These are phyloP conservation scores for Oenanthe sinensis DNA, from an alignment of 129 eudicot species.

Conservation along the genomic window DNA sequence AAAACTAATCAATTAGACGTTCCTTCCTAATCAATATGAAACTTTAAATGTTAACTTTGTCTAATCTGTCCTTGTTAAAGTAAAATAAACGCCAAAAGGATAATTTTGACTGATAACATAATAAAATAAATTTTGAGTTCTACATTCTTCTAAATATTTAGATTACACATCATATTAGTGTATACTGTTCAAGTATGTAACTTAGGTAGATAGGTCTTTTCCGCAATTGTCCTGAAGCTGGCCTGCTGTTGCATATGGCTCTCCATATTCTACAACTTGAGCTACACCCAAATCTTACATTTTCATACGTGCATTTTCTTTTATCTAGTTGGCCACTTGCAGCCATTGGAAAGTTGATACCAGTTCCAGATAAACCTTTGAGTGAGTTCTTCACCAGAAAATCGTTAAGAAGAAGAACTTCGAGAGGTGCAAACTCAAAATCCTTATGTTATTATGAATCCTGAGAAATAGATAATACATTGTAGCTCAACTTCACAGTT, in stretches of 20 bases:
- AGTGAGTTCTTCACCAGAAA: slow-evolving; percentile 26
- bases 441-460: neutral
- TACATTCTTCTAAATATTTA: neutral
- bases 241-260: neutral
- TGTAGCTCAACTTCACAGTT: neutral
- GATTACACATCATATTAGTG: neutral
- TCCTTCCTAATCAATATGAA: neutral
- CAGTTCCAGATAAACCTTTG: slow-evolving; percentile 43
- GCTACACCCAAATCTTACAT: neutral
- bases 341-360: slow-evolving; percentile 41
- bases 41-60: neutral
- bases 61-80: neutral
- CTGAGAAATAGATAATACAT: neutral
- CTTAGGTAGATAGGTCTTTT: neutral
- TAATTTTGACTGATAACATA: too few relatives aligned
- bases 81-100: too few relatives aligned
- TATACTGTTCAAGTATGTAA: neutral
- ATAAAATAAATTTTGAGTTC: neutral
- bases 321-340: slow-evolving; percentile 54
- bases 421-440: neutral
- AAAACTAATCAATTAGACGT: neutral
- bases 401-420: neutral
- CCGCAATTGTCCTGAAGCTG: neutral
- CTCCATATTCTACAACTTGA: neutral
- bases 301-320: neutral